These are phyloP conservation scores for Hygrophoropsis aurantiaca DNA, from an alignment of 768 basidiomycete species.

Conservation along the genomic window DNA sequence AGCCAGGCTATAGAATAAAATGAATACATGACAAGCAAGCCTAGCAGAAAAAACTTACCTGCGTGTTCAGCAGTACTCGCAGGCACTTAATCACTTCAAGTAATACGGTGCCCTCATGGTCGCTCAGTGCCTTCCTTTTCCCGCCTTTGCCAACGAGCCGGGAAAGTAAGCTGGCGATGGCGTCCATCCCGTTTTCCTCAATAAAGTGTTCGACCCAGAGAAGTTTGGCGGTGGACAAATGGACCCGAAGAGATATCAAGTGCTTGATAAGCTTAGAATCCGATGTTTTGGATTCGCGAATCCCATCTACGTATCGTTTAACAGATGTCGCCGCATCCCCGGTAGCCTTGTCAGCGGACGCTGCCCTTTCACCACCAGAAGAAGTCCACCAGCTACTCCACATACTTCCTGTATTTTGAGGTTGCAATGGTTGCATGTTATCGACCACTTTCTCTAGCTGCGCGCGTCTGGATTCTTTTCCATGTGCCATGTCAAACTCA, in stretches of 20 bases:
- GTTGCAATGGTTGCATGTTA: constrained; percentile 40
- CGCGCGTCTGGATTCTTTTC: constrained; percentile 18
- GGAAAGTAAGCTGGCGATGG: constrained; percentile 56
- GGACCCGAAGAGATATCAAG: constrained; percentile 79
- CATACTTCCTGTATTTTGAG: constrained; percentile 73
- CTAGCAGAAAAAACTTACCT: constrained; percentile 46
- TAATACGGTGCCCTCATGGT: constrained; percentile 67
- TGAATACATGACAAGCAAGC: constrained; percentile 8
- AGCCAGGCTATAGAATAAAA: constrained; percentile 57
- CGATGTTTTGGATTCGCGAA: constrained; percentile 52
- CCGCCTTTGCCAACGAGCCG: constrained; percentile 65
- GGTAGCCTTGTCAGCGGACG: constrained; percentile 20
- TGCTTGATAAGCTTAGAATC: constrained; percentile 72
- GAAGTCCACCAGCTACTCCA: constrained; percentile 78
- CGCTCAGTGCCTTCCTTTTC: constrained; percentile 58
- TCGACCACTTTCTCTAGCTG: constrained; percentile 31
- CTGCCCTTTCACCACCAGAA: constrained; percentile 54
- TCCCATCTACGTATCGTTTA: constrained; percentile 61
- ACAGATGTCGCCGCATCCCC: constrained; percentile 43
- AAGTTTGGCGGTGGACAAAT: constrained; percentile 79
- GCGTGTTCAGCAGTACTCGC: constrained; percentile 80
- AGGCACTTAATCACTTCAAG: constrained; percentile 79
- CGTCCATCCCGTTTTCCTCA: constrained; percentile 62
- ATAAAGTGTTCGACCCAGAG: constrained; percentile 78
- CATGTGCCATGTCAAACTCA: constrained; percentile 32